Percentiles rank a stretch among this genome's conserved stretches.
These are phyloP conservation scores for Oryza nivara DNA, from an alignment of 176 grass and related monocot species.

Conservation along the genomic window DNA sequence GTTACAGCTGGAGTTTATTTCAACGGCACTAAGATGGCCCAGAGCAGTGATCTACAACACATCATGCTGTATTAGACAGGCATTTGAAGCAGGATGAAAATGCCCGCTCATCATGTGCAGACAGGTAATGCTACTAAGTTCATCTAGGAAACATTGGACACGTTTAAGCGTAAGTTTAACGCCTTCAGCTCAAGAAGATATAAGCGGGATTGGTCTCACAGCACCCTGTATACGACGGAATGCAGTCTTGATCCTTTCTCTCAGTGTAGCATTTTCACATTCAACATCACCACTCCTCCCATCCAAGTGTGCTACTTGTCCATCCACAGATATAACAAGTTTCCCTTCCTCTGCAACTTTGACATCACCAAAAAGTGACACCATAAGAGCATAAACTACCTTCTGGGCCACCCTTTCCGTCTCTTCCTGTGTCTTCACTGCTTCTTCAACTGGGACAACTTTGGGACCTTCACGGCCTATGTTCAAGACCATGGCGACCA, in stretches of 20 bases:
- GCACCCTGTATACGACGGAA: slow-evolving; percentile 73
- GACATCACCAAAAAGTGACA: slow-evolving; percentile 79
- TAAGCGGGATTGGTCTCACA: slow-evolving; percentile 71
- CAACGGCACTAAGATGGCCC: background rate
- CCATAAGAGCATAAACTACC: slow-evolving; percentile 74
- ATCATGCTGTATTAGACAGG: background rate
- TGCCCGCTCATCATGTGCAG: background rate
- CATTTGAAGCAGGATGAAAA: background rate
- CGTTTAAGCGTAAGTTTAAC: background rate
- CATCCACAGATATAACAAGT: slow-evolving; percentile 70
- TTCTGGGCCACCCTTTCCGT: slow-evolving; percentile 70
- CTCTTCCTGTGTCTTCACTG: slow-evolving; percentile 62
- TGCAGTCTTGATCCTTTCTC: slow-evolving; percentile 72
- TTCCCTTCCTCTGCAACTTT: slow-evolving; percentile 83
- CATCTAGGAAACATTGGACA: background rate
- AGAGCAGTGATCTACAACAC: background rate
- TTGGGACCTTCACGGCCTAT: slow-evolving; percentile 79
- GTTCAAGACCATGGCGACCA: slow-evolving; percentile 89
- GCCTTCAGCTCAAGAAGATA: slow-evolving; percentile 48
- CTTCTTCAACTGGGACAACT: slow-evolving; percentile 60
- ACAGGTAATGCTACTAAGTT: background rate
- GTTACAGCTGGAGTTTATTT: background rate
- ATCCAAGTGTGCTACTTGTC: slow-evolving; percentile 63
- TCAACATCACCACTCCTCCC: slow-evolving; percentile 78
- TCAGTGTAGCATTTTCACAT: slow-evolving; percentile 62